Percentiles rank a stretch among this genome's conserved stretches.
phyloP scores from a whole-genome alignment of 2,329 filamentous ascomycete species.

The Cladosporium velox region DNA sequence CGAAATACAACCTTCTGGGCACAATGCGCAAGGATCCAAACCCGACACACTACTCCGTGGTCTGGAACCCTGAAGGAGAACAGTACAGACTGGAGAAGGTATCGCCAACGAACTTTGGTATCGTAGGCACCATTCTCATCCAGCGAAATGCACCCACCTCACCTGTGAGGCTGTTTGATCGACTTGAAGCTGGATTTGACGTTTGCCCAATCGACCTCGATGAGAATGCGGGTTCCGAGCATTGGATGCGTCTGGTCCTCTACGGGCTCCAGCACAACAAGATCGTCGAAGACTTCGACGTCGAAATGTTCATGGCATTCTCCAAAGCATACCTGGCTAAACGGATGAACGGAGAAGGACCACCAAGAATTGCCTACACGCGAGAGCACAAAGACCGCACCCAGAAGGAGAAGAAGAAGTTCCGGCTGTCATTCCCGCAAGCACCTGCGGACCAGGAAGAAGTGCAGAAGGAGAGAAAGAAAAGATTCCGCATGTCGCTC shows the following conservation, averaged over 20 bases:
- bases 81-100: constrained; percentile 17
- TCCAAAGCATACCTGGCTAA: constrained; percentile 24
- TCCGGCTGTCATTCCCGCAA: constrained; percentile 20
- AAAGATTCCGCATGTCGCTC: neutral
- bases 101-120: constrained; percentile 20
- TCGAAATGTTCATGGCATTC: constrained; percentile 27
- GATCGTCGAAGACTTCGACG: constrained; percentile 23
- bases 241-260: constrained; percentile 24
- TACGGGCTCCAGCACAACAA: constrained; percentile 23
- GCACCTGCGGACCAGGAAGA: neutral
- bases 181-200: constrained; percentile 21
- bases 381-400: constrained; percentile 17
- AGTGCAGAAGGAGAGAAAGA: constrained; percentile 19
- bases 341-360: constrained; percentile 21
- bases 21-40: constrained; percentile 20
- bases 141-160: constrained; percentile 19
- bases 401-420: constrained; percentile 22
- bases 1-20: constrained; percentile 21
- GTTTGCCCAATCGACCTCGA: neutral
- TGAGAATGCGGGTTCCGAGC: constrained; percentile 15
- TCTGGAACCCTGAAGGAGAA: constrained; percentile 13
- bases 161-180: constrained; percentile 13
- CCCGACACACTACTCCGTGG: constrained; percentile 22
- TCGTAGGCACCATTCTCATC: constrained; percentile 27
- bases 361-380: constrained; percentile 22